Base-by-base conservation (phyloP, 192 early-diverging fungal species). In the Coemansia aciculifera region DNA sequence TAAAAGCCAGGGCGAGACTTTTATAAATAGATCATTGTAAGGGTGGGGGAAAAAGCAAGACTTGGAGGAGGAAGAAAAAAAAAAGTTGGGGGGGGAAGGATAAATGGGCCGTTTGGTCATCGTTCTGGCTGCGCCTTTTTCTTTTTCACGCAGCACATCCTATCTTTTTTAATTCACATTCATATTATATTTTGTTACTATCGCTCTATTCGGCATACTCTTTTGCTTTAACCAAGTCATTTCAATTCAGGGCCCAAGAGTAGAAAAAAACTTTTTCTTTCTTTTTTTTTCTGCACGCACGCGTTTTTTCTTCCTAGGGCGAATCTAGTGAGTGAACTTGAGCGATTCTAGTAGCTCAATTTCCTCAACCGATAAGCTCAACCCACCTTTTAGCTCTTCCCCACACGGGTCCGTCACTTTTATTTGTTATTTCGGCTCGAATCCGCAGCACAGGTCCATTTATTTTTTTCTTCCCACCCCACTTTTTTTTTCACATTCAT, bases 91-190 rank as follows among this genome's bases (percentile, higher is more conserved):
- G 10, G 19, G 37, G 38, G 13, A 29, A 15, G 64, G 34, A 71
- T 59, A 59, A 66, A 42, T 32, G 31, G 17, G 15, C n/a, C 51
- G 17, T 17, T 31, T 52, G 19, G 31, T 66, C 44, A 60, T 49
- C 49, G 29, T 37, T 42, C 57, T 67, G 66, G 60, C 69, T 77
- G 69, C 75, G 69, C 66, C 66, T 69, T 72, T 68, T 77, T 59
- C 37, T 48, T 74, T 68, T 66, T 39, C 36, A 56, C 59, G 15
- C 37, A 44, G 32, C n/a, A 29, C 66, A 49, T 61, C 34, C 34
- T 36, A 36, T 42, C 15, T 66, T 64, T 60, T 32, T 57, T 57
- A 57, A 31, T 56, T 52, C 9, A 54, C 27, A 24, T 40, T 63
- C 24, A 10, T 44, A 44, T 38, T 44, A 27, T 52, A 8, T 65